phyloP scores from a whole-genome alignment of 176 grass and related monocot genomes.

The Puccinellia tenuiflora region DNA sequence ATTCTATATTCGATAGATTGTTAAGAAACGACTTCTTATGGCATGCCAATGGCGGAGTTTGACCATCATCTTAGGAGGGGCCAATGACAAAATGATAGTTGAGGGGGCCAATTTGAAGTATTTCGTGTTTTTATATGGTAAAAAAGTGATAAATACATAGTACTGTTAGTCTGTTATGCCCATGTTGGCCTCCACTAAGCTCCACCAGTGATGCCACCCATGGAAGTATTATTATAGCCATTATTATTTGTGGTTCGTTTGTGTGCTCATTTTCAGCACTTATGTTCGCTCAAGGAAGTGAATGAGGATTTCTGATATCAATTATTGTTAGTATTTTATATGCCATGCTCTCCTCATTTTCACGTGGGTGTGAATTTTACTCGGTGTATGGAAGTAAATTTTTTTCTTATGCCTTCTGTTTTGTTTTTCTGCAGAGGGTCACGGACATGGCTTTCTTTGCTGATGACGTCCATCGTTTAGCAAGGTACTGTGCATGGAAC shows the following conservation, averaged over 20 bases:
- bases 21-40: background rate
- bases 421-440: constrained; percentile 70
- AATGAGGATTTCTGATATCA: background rate
- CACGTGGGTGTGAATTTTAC: background rate
- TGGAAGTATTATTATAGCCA: background rate
- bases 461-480: constrained; percentile 94
- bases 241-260: background rate
- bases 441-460: constrained; percentile 99
- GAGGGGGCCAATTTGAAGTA: too few species aligned
- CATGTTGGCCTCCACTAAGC: too few species aligned
- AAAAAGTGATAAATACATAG: too few species aligned
- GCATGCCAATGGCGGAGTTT: too few species aligned
- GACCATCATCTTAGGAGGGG: too few species aligned
- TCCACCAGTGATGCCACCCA: too few species aligned
- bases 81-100: too few species aligned
- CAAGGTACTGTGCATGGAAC: constrained; percentile 67
- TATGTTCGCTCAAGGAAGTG: background rate
- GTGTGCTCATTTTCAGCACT: background rate
- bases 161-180: too few species aligned
- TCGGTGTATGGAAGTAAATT: background rate
- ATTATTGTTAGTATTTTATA: background rate
- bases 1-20: background rate
- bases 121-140: too few species aligned
- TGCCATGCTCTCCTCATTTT: background rate
- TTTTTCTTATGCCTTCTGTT: constrained; percentile 26